Conservation (phyloP, 2,329 filamentous ascomycete species). For the Xylariaceae sp. region DNA sequence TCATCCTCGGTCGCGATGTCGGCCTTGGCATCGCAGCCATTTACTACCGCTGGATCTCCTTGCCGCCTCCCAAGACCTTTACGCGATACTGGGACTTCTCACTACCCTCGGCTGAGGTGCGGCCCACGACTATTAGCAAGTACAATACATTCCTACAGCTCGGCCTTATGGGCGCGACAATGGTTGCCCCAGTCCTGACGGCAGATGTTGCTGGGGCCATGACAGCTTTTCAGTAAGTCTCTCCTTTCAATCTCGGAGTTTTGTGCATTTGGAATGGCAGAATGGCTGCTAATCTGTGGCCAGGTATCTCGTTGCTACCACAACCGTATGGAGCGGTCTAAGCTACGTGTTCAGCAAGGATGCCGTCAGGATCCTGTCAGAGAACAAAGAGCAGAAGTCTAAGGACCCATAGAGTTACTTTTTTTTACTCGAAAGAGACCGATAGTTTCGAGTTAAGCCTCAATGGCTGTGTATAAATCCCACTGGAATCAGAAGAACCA, state of each 20-base stretch:
- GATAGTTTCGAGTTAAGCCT: too few relatives aligned
- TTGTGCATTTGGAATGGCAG: too few relatives aligned
- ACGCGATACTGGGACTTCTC: constrained; percentile 96
- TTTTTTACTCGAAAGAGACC: too few relatives aligned
- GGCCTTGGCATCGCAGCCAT: constrained; percentile 85
- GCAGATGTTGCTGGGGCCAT: constrained; percentile 61
- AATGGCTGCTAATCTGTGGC: too few relatives aligned
- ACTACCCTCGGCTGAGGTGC: constrained; percentile 84
- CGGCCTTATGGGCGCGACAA: constrained; percentile 82
- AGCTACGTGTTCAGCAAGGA: constrained; percentile 93
- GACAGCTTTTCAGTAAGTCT: constrained; percentile 68
- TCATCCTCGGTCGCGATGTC: constrained; percentile 89
- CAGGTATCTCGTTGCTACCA: constrained; percentile 86
- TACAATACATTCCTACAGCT: constrained; percentile 94
- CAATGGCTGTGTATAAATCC: not conserved
- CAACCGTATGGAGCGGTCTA: constrained; percentile 91
- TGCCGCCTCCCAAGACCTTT: constrained; percentile 93
- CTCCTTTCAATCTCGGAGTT: too few relatives aligned
- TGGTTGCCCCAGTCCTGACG: constrained; percentile 78
- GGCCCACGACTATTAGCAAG: constrained; percentile 84
- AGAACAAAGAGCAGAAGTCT: constrained; percentile 38
- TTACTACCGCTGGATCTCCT: constrained; percentile 94
- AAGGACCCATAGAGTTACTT: constrained; percentile 7
- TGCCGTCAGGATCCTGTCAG: constrained; percentile 81
- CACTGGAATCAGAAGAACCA: not conserved